Conservation (phyloP, 2,329 filamentous ascomycete species). For the Claviceps sp. region DNA sequence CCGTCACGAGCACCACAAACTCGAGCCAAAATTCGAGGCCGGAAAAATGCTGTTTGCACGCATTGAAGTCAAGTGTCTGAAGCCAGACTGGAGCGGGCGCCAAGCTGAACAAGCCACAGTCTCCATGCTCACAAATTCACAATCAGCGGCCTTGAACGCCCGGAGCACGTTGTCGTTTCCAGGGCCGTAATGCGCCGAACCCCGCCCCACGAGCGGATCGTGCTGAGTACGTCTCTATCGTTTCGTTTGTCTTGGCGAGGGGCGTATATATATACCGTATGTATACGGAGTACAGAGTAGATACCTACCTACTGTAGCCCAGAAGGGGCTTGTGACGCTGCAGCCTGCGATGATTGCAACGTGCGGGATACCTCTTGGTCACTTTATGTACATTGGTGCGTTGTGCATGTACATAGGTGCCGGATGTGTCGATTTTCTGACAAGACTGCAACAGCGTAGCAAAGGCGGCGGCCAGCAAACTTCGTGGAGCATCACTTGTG, state of each 20-base stretch:
- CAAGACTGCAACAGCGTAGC: too few relatives aligned
- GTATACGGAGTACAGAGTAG: not conserved
- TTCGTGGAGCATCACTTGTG: too few relatives aligned
- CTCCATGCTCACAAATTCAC: not conserved
- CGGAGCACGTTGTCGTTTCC: conserved; percentile 12
- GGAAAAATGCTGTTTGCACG: too few relatives aligned
- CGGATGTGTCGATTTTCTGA: too few relatives aligned
- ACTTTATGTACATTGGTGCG: not conserved
- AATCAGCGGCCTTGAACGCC: conserved; percentile 3
- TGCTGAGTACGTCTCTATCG: not conserved
- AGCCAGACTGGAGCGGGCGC: conserved; percentile 2
- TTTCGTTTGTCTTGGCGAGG: not conserved
- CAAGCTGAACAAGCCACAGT: not conserved
- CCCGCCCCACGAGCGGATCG: conserved; percentile 2
- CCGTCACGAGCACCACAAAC: too few relatives aligned
- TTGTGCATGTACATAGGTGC: not conserved
- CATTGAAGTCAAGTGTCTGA: not conserved
- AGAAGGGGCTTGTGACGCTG: not conserved
- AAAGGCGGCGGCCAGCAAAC: too few relatives aligned
- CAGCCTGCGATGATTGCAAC: not conserved
- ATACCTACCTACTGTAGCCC: not conserved
- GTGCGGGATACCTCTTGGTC: not conserved
- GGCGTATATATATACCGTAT: not conserved
- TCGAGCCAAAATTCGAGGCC: too few relatives aligned
- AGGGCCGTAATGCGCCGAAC: conserved; percentile 14